phyloP scores from a whole-genome alignment of 306 rosid species.

The apple (Malus domestica) region ASM211411v1 NC_041796.1:31419501-31420000 shows the following conservation, averaged over 20 bases:
- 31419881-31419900: slow-evolving; percentile 16
- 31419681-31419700: not conserved
- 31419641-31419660: not conserved
- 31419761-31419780: slow-evolving; percentile 1
- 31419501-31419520: not conserved
- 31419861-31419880: not conserved
- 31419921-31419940: not conserved
- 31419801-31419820: not conserved
- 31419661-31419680: not conserved
- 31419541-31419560: not conserved
- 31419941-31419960: not conserved
- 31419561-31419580: no score
- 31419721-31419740: no score
- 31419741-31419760: not conserved
- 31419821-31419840: not conserved
- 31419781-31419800: not conserved
- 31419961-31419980: not conserved
- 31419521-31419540: not conserved
- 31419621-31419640: not conserved
- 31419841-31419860: not conserved
- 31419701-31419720: no score
- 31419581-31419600: not conserved
- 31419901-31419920: not conserved
- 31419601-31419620: not conserved
- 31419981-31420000: no score